These are phyloP conservation scores for Drosera spatulata DNA, from an alignment of 179 eudicot genomes.

Conservation along the genomic window DNA sequence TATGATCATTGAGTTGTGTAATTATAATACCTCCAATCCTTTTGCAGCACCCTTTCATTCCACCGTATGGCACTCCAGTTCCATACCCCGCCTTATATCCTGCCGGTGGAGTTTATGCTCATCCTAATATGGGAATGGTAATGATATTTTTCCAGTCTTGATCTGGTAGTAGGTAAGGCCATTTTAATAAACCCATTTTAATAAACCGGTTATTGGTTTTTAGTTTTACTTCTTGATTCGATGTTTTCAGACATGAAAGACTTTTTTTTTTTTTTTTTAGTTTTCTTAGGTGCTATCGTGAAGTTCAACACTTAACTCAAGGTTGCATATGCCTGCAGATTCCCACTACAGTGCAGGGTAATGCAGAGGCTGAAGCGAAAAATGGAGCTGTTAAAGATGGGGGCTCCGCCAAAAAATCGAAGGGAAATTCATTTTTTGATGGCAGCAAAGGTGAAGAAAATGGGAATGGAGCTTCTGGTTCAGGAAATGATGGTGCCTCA, in stretches of 20 bases:
- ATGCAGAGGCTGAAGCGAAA: conserved; percentile 50
- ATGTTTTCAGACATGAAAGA: background rate
- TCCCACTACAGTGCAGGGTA: conserved; percentile 31
- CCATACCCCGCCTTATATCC: conserved; percentile 84
- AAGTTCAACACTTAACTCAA: background rate
- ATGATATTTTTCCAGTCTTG: conserved; percentile 1
- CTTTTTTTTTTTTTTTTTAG: background rate
- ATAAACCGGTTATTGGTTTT: no score
- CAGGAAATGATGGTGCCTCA: conserved; percentile 87
- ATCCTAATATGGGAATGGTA: conserved; percentile 74
- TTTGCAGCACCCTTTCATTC: conserved; percentile 70
- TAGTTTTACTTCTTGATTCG: background rate
- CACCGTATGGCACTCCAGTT: conserved; percentile 84
- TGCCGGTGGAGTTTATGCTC: conserved; percentile 69
- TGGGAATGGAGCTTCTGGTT: conserved; percentile 74
- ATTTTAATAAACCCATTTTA: no score
- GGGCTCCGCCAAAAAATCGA: conserved; percentile 37
- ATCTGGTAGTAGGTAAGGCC: no score
- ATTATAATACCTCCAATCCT: conserved; percentile 3
- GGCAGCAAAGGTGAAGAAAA: conserved; percentile 47
- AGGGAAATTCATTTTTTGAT: conserved; percentile 35
- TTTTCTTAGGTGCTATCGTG: background rate
- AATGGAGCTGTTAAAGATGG: conserved; percentile 42
- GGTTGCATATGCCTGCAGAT: conserved; percentile 22
- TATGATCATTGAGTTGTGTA: background rate